Base-by-base conservation (phyloP, 441 rosid genomes). In the Aquilaria agallochum region DNA sequence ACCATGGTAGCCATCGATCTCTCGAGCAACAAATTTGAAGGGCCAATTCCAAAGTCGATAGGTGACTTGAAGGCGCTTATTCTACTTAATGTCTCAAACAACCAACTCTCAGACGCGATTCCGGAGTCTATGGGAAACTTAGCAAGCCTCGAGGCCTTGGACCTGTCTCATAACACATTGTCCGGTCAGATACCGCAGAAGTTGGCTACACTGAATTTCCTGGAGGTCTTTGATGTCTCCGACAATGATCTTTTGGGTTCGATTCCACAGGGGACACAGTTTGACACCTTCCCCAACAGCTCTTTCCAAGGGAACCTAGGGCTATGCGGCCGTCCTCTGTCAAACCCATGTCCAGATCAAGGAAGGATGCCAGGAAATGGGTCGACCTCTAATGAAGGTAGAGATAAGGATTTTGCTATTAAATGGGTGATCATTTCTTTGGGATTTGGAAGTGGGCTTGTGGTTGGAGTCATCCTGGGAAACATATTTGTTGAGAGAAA, bases 81-180 rank as follows among this genome's bases (percentile, higher is more conserved):
- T 7, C 40, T 64, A 2, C 78, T 80, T 42, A 76, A 77, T 9
- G 46, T 82, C 13, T 76, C 81, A 0, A 60, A 70, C 60, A 85
- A 82, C 58, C 9, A 14, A 8, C 70, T 82, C 1, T 10, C 12
- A 0, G 79, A 76, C 9, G 55, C 9, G 1, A 67, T 84, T 3
- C 76, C 84, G 0, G 3, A 55, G 6, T 64, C 66, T 20, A 40
- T 81, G 7, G 69, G 14, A 1, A 69, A 66, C 30, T 13, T 77
- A 2, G 53, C 57, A 0, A 42, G 49, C 0, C 57, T 77, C 5
- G 78, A 80, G 54, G 34, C 72, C 2, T 2, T 81, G 36, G 82
- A 81, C 55, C 69, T 83, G 12, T 85, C 82, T 1, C 13, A 0
- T 1, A 81, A 81, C 64, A 31, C 13, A 36, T 60, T 79, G 36